Evolutionary conservation across 2,329 filamentous ascomycete species (phyloP), one percentile per base, ranked within the genome.

Genomic region (Teratosphaeria gauchensis): DNA sequence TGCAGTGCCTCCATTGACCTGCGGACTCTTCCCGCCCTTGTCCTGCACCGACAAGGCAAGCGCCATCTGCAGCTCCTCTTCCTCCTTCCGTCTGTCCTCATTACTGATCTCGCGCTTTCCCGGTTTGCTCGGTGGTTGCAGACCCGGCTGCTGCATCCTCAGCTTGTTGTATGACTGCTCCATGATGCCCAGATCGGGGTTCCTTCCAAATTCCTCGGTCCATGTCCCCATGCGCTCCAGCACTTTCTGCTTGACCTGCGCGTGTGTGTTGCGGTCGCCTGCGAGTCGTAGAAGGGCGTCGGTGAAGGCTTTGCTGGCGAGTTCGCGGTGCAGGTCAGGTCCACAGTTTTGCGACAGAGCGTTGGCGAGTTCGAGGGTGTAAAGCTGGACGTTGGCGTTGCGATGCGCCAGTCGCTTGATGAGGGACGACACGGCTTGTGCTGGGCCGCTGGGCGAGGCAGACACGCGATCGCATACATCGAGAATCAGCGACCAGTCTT

Each of bases 31-130:
- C 2, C 53, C 53, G 28, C 77, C 73, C 69, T 95, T 92, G 62
- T 99, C 94, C 72, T 95, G 90, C 67, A 99, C 83, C 51, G 91
- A 96, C 69, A 99, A 80, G 68, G 88, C 92, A 54, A 99, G 80
- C 1, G 94, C 94, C 85, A 96, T 96, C 73, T 97, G 94, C 58
- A 99, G 78, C 75, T 99, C 94, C 55, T 97, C 92, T 62, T 99
- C 94, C 75, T 99, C 94, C 76, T 95, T 96, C 74, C 90, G 88
- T 63, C 94, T 84, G 74, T 99, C 94, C 53, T 88, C 68, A 35
- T 95, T 88, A 53, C 92, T 96, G 62, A 99, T 90, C 66, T 90
- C 86, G 61, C 87, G 89, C 80, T 99, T 99, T 68, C 88, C 88
- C 3, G 94, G 94, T 64, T 95, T 95, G 58, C 91, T 96, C 0